Percentiles rank a stretch among this genome's conserved stretches.
Evolutionary conservation across 202 grass and related monocot species (phyloP).

Genomic region (Sporobolus alterniflorus): DNA sequence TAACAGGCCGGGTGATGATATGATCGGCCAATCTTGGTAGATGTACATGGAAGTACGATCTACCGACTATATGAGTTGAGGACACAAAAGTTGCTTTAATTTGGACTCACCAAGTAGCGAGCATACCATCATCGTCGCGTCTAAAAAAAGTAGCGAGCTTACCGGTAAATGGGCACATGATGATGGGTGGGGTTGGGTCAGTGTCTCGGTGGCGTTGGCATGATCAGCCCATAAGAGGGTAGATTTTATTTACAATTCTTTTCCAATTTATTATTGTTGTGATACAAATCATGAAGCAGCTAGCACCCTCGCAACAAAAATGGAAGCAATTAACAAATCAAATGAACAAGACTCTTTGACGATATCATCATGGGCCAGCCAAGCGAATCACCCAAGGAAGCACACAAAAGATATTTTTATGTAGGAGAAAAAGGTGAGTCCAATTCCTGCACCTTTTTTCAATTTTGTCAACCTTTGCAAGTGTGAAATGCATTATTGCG

Average conservation of each 20-base stretch:
- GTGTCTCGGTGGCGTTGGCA: slow-evolving; percentile 11
- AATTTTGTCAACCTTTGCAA: slow-evolving; percentile 45
- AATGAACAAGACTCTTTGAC: too few species aligned
- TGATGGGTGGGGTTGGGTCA: background rate
- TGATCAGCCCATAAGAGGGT: background rate
- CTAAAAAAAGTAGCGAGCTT: slow-evolving; percentile 26
- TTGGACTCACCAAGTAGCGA: background rate
- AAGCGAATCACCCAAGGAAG: background rate
- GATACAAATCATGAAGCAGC: too few species aligned
- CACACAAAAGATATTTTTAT: background rate
- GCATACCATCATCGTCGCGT: background rate
- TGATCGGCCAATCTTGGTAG: too few species aligned
- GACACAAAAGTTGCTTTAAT: slow-evolving; percentile 16
- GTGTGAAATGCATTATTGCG: slow-evolving; percentile 31
- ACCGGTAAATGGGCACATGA: too few species aligned
- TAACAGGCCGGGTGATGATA: background rate
- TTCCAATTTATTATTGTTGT: too few species aligned
- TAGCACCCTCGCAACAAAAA: too few species aligned
- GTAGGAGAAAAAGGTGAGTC: background rate
- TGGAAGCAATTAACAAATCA: background rate
- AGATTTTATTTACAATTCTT: too few species aligned
- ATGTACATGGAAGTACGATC: background rate
- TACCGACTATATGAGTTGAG: background rate
- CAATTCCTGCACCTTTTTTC: background rate
- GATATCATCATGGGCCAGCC: background rate